A percentile compares a stretch with the other conserved stretches of the same genome.
phyloP scores from a whole-genome alignment of 805 yeast genomes.

The Komagataella ulmi region DNA sequence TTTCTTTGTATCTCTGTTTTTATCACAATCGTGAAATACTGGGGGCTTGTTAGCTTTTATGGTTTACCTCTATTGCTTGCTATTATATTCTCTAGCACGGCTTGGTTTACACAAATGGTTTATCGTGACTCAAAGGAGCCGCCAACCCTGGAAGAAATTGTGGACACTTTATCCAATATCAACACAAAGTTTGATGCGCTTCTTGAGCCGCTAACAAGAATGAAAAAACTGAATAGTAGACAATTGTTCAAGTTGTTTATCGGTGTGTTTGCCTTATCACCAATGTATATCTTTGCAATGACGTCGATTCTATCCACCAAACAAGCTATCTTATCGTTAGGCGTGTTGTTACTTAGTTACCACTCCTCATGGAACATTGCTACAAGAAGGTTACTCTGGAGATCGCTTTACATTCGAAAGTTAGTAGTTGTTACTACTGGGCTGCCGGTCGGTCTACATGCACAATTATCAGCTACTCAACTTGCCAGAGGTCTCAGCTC shows the following conservation, averaged over 20 bases:
- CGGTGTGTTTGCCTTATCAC: constrained; percentile 24
- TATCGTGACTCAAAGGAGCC: constrained; percentile 14
- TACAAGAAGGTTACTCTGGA: constrained; percentile 32
- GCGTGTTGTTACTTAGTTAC: constrained; percentile 25
- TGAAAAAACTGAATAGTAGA: constrained; percentile 2
- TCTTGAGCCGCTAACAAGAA: constrained; percentile 19
- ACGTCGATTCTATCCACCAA: constrained; percentile 19
- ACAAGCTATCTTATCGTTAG: constrained; percentile 21
- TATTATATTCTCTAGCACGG: constrained; percentile 22
- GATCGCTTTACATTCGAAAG: constrained; percentile 29
- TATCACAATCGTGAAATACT: constrained; percentile 25
- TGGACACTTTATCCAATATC: constrained; percentile 32
- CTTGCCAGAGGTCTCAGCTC: background rate
- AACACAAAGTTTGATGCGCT: constrained; percentile 26
- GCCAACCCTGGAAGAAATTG: constrained; percentile 40
- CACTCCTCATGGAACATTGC: constrained; percentile 36
- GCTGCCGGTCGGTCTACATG: constrained; percentile 9
- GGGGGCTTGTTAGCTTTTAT: constrained; percentile 23
- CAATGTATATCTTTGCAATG: constrained; percentile 26
- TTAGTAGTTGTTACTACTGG: constrained; percentile 28
- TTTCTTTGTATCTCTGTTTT: constrained; percentile 25
- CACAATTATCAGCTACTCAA: background rate
- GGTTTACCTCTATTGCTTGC: constrained; percentile 25
- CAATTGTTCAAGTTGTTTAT: constrained; percentile 19
- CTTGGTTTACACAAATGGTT: constrained; percentile 31